A percentile compares a stretch with the other conserved stretches of the same genome.
phyloP scores from a whole-genome alignment of 768 basidiomycete species.

The Boletus vinaceobasis region DNA sequence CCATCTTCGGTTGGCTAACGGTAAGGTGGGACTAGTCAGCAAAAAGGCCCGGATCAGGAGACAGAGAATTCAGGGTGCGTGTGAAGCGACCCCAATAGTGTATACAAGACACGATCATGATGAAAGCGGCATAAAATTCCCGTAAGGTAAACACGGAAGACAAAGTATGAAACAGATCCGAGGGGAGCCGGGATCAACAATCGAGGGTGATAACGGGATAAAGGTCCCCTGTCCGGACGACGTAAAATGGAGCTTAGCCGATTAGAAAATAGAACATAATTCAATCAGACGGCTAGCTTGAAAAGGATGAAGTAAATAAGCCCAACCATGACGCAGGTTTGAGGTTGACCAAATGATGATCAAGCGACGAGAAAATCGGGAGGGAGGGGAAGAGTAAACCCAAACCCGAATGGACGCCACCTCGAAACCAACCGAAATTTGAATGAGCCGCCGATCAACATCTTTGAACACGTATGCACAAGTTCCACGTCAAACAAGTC shows the following conservation, averaged over 20 bases:
- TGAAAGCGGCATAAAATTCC: not conserved
- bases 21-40: not conserved
- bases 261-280: not conserved
- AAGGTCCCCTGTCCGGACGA: not conserved
- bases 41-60: not conserved
- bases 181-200: not conserved
- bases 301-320: not conserved
- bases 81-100: not conserved
- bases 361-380: not conserved
- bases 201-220: not conserved
- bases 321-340: not conserved
- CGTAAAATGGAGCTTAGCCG: not conserved
- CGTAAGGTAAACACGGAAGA: not conserved
- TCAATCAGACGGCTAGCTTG: not conserved
- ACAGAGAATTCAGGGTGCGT: not conserved
- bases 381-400: not conserved
- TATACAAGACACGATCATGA: no score
- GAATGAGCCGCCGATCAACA: not conserved
- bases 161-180: not conserved
- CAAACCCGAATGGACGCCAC: not conserved
- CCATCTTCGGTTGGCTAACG: constrained; percentile 62
- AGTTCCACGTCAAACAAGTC: not conserved
- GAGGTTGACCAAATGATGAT: not conserved
- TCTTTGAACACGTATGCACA: not conserved
- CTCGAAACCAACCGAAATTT: not conserved